A percentile compares a stretch with the other conserved stretches of the same genome.
Conservation (phyloP, 2,329 filamentous ascomycete species). For the Pestalotiopsis fici region DNA sequence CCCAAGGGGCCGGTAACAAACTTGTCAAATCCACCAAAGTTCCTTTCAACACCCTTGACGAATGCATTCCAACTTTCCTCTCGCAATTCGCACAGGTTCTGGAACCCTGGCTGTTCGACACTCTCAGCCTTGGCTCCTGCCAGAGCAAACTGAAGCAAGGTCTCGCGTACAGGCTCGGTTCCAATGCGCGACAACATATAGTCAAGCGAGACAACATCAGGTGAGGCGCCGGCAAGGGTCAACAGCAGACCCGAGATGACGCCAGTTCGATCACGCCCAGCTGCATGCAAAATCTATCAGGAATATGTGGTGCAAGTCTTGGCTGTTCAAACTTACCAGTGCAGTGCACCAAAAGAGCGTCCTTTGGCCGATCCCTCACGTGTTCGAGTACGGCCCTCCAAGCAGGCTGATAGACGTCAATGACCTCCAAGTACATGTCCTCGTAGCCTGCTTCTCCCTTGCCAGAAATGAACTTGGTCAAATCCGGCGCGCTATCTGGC, state of each 20-base stretch:
- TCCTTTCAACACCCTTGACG: constrained; percentile 38
- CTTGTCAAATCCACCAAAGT: constrained; percentile 50
- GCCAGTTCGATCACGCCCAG: constrained; percentile 56
- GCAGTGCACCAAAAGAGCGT: constrained; percentile 55
- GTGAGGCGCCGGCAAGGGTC: constrained; percentile 46
- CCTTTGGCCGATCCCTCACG: constrained; percentile 43
- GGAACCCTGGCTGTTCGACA: constrained; percentile 46
- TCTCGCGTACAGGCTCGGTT: constrained; percentile 49
- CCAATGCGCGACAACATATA: constrained; percentile 57
- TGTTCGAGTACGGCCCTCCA: constrained; percentile 48
- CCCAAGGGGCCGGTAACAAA: constrained; percentile 48
- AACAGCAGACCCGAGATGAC: constrained; percentile 52
- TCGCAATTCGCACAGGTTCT: constrained; percentile 46
- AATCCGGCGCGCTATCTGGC: constrained; percentile 35
- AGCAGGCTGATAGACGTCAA: constrained; percentile 40
- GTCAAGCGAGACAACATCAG: constrained; percentile 45
- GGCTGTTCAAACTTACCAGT: constrained; percentile 39
- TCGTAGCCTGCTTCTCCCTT: constrained; percentile 45
- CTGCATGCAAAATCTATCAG: constrained; percentile 27
- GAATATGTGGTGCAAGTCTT: neutral
- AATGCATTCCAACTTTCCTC: constrained; percentile 48
- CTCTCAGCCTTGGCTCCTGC: constrained; percentile 35
- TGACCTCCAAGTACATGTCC: constrained; percentile 48
- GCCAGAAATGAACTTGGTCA: constrained; percentile 45
- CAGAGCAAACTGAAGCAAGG: constrained; percentile 44